Evolutionary conservation across 108 stramenopile genomes (phyloP).

Genomic region (Aurantiochytrium sp.): DNA sequence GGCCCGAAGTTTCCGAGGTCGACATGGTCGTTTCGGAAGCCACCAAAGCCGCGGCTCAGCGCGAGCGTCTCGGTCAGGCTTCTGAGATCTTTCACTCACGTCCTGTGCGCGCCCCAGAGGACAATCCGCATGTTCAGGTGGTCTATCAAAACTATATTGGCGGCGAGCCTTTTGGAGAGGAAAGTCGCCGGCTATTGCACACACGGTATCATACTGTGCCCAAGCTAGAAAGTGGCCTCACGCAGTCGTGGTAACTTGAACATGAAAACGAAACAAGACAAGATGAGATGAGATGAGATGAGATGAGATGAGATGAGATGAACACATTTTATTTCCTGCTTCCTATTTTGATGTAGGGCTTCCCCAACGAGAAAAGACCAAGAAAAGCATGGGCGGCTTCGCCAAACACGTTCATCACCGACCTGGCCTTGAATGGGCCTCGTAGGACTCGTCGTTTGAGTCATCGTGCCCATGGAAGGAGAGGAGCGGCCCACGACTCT

Average conservation of each 20-base stretch:
- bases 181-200: background rate
- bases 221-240: constrained; percentile 13
- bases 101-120: background rate
- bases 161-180: background rate
- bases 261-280: no score
- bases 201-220: constrained; percentile 28
- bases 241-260: background rate
- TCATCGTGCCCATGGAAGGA: no score
- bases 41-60: background rate
- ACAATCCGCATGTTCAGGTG: background rate
- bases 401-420: no score
- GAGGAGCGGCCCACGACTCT: no score
- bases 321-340: no score
- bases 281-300: no score
- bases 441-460: no score
- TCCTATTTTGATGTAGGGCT: no score
- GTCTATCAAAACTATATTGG: background rate
- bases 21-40: background rate
- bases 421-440: no score
- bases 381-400: no score
- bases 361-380: no score
- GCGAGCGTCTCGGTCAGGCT: background rate
- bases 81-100: background rate
- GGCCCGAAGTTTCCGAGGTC: background rate
- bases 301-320: no score